A percentile compares a stretch with the other conserved stretches of the same genome.
Evolutionary conservation across 306 rosid species (phyloP).

Genomic region (Quercus ilex): DNA sequence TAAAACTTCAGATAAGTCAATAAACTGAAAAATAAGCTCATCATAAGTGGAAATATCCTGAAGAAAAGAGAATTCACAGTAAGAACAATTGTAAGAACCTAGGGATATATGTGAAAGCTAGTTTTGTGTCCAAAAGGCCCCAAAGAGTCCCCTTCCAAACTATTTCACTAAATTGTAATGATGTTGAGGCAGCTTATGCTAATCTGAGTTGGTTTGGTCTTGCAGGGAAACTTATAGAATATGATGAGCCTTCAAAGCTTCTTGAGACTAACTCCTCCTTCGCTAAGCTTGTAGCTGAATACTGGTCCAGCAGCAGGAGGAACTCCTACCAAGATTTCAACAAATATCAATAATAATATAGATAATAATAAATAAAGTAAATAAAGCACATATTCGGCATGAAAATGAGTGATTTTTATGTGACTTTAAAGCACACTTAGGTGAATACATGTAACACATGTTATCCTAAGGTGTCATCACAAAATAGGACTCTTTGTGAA

Average conservation of each 20-base stretch:
- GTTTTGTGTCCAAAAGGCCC: too few relatives aligned
- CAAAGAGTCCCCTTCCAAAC: too few relatives aligned
- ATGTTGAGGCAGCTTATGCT: background rate
- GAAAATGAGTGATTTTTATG: background rate
- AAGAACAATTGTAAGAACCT: too few relatives aligned
- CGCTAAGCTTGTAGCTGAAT: slow-evolving; percentile 65
- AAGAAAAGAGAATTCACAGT: too few relatives aligned
- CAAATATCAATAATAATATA: background rate
- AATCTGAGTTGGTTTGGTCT: background rate
- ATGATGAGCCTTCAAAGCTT: slow-evolving; percentile 52
- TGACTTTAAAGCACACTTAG: background rate
- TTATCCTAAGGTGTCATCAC: too few relatives aligned
- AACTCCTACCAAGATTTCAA: slow-evolving; percentile 15
- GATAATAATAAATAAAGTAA: background rate
- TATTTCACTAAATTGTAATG: too few relatives aligned
- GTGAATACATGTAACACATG: background rate
- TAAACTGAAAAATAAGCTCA: too few relatives aligned
- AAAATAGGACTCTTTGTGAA: too few relatives aligned
- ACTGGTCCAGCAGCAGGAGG: slow-evolving; percentile 53
- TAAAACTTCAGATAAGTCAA: too few relatives aligned
- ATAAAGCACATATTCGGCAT: background rate
- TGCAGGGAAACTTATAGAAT: slow-evolving; percentile 53
- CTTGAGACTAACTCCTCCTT: slow-evolving; percentile 49
- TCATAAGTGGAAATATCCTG: too few relatives aligned
- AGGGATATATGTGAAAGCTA: too few relatives aligned